Evolutionary conservation across 352 stramenopile species (phyloP).

Genomic region (Hyaloperonospora brassicae): DNA sequence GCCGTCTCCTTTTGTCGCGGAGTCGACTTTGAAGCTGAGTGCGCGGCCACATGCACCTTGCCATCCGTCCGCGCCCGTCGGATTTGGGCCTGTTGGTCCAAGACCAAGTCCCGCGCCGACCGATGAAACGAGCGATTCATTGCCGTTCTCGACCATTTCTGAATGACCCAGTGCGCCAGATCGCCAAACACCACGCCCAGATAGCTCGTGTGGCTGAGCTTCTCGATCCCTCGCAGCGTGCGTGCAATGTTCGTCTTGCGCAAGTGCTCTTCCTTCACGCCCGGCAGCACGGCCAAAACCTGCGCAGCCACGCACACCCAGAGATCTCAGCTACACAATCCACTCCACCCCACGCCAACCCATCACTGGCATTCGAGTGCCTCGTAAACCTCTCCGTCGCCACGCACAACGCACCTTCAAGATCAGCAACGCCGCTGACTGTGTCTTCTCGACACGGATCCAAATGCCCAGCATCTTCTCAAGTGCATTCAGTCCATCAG

Average conservation of each 20-base stretch:
- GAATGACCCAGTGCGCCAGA: conserved; percentile 51
- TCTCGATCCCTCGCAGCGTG: conserved; percentile 41
- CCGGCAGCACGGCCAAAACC: conserved; percentile 42
- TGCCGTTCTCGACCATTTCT: conserved; percentile 44
- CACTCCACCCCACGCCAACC: too few relatives aligned
- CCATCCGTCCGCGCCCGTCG: conserved; percentile 23
- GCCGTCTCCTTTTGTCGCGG: conserved; percentile 22
- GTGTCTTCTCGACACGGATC: conserved; percentile 40
- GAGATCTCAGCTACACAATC: too few relatives aligned
- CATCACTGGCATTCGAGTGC: too few relatives aligned
- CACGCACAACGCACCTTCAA: conserved; percentile 31
- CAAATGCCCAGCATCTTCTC: conserved; percentile 47
- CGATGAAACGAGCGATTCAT: conserved; percentile 35
- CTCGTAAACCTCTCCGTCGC: too few relatives aligned
- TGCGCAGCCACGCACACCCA: not conserved
- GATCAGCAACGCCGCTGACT: conserved; percentile 38
- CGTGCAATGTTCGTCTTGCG: conserved; percentile 50
- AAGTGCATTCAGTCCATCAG: conserved; percentile 40
- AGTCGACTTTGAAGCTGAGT: conserved; percentile 11
- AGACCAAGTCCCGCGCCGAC: conserved; percentile 35
- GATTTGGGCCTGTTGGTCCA: conserved; percentile 35
- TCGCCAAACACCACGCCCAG: conserved; percentile 42
- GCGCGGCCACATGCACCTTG: conserved; percentile 23
- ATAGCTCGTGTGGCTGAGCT: conserved; percentile 27
- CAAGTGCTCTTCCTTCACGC: conserved; percentile 45